Percentiles rank a stretch among this genome's conserved stretches.
Conservation (phyloP, 352 stramenopile genomes). For the Thalassiosira sp. region DNA sequence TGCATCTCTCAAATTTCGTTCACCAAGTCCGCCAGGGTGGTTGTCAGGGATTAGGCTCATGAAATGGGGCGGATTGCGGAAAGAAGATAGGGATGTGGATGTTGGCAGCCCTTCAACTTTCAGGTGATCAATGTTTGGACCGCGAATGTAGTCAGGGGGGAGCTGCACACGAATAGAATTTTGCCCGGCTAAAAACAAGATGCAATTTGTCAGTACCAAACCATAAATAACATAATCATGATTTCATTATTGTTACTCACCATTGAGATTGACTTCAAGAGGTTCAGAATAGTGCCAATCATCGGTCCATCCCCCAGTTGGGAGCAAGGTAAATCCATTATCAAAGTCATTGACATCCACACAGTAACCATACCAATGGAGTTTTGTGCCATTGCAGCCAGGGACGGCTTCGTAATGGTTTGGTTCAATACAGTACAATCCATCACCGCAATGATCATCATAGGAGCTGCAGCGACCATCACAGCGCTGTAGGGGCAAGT, state of each 20-base stretch:
- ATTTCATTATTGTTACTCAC: conserved; percentile 1
- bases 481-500: conserved; percentile 59
- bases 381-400: conserved; percentile 28
- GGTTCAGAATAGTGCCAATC: conserved; percentile 39
- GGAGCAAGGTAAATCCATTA: conserved; percentile 24
- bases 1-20: conserved; percentile 54
- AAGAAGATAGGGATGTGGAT: conserved; percentile 32
- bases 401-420: conserved; percentile 37
- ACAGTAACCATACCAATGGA: conserved; percentile 17
- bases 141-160: conserved; percentile 15
- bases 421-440: conserved; percentile 56
- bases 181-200: conserved; percentile 8
- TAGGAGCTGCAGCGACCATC: conserved; percentile 57
- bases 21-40: conserved; percentile 24
- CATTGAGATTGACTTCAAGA: conserved; percentile 25
- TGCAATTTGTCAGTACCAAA: conserved; percentile 1
- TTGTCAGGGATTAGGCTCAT: conserved; percentile 24
- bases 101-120: conserved; percentile 46
- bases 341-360: conserved; percentile 22
- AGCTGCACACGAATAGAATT: conserved; percentile 41
- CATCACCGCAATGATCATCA: conserved; percentile 39
- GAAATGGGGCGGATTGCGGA: conserved; percentile 64
- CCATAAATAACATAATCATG: too few species aligned
- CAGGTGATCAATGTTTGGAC: conserved; percentile 55
- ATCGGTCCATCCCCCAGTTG: conserved; percentile 32